Evolutionary conservation across 805 yeast genomes (phyloP).

Genomic region (Metschnikowia chrysomelidarum): DNA sequence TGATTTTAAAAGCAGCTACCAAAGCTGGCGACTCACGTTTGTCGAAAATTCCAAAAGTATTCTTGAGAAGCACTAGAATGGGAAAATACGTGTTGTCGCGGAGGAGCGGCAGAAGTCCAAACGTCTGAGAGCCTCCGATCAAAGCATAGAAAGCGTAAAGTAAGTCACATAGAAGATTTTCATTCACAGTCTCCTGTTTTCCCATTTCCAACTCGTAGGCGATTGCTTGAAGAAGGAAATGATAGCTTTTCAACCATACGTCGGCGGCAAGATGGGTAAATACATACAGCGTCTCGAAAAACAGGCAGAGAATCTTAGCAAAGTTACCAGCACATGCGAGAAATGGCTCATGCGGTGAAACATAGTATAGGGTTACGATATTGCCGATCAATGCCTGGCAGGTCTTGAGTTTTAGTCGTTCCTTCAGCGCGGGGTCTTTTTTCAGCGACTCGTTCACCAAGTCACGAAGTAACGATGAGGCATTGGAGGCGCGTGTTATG

Average conservation of each 20-base stretch:
- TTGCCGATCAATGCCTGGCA: slow-evolving; percentile 19
- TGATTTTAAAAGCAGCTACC: slow-evolving; percentile 34
- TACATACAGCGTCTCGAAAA: slow-evolving; percentile 26
- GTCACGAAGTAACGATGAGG: slow-evolving; percentile 31
- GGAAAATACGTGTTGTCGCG: slow-evolving; percentile 19
- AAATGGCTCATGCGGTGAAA: slow-evolving; percentile 14
- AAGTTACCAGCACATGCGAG: slow-evolving; percentile 28
- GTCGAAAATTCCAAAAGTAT: slow-evolving; percentile 17
- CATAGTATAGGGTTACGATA: slow-evolving; percentile 21
- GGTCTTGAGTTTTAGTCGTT: slow-evolving; percentile 23
- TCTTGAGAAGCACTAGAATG: slow-evolving; percentile 19
- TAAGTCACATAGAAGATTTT: slow-evolving; percentile 23
- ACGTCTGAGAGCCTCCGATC: slow-evolving; percentile 22
- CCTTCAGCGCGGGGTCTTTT: slow-evolving; percentile 11
- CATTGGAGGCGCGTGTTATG: slow-evolving; percentile 29
- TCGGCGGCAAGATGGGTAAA: slow-evolving; percentile 30
- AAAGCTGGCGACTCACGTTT: slow-evolving; percentile 25
- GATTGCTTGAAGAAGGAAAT: slow-evolving; percentile 24
- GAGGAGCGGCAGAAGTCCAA: slow-evolving; percentile 20
- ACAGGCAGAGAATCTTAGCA: slow-evolving; percentile 19
- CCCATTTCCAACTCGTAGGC: slow-evolving; percentile 11
- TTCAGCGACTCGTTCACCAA: slow-evolving; percentile 18
- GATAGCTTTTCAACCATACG: slow-evolving; percentile 27
- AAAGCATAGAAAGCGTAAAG: slow-evolving; percentile 20
- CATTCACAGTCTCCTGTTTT: slow-evolving; percentile 12